phyloP scores from a whole-genome alignment of 2,329 filamentous ascomycete species.

The Fusarium coffeatum region DNA sequence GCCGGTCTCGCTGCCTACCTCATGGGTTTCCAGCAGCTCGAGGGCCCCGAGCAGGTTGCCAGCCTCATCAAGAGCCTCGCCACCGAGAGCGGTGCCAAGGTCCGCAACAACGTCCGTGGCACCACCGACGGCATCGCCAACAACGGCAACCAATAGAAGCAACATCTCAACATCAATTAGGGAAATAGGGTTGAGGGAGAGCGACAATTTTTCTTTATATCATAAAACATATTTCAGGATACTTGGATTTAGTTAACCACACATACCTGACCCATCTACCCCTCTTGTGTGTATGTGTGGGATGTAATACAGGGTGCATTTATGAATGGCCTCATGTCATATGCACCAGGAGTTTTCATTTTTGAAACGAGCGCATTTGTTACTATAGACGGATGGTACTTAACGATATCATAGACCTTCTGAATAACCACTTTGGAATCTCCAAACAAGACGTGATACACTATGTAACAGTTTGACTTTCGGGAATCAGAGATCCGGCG shows the following conservation, averaged over 20 bases:
- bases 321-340: constrained; percentile 20
- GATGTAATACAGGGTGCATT: constrained; percentile 41
- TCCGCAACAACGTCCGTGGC: constrained; percentile 54
- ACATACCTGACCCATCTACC: constrained; percentile 38
- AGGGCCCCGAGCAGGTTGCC: constrained; percentile 51
- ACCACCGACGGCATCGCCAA: constrained; percentile 68
- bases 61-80: constrained; percentile 67
- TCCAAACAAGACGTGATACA: not conserved
- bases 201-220: constrained; percentile 29
- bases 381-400: constrained; percentile 31
- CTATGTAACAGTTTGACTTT: constrained; percentile 3
- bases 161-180: constrained; percentile 9
- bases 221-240: constrained; percentile 38
- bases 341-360: constrained; percentile 25
- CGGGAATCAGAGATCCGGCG: not conserved
- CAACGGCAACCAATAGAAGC: constrained; percentile 59
- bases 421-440: not conserved
- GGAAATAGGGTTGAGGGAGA: constrained; percentile 26
- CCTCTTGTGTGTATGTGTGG: constrained; percentile 36
- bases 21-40: constrained; percentile 66
- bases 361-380: constrained; percentile 13
- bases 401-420: constrained; percentile 31
- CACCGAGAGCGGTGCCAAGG: constrained; percentile 56
- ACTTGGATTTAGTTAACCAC: constrained; percentile 38
- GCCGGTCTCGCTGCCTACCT: constrained; percentile 76